Evolutionary conservation across 2,329 filamentous ascomycete genomes (phyloP).

Genomic region (Fusarium virguliforme): DNA sequence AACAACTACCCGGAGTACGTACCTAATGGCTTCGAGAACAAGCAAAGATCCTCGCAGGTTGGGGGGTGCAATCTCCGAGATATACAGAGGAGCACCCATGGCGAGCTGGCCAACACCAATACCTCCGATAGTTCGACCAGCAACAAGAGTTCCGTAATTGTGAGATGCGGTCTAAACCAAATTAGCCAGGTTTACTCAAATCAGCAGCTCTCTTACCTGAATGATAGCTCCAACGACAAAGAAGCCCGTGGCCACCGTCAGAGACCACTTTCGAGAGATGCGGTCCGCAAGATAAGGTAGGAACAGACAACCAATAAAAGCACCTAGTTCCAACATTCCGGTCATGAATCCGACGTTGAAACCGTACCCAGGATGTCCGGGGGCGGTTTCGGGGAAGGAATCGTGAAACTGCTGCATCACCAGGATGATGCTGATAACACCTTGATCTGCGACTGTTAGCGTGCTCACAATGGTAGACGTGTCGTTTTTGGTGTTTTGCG

Average conservation of each 20-base stretch:
- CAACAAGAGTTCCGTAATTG: slow-evolving; percentile 1
- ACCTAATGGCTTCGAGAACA: not conserved
- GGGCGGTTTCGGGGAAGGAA: slow-evolving; percentile 54
- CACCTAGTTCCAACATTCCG: slow-evolving; percentile 61
- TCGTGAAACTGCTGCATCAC: slow-evolving; percentile 63
- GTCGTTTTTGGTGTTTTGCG: not conserved
- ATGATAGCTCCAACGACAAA: slow-evolving; percentile 47
- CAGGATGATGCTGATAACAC: slow-evolving; percentile 60
- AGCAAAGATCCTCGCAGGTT: slow-evolving; percentile 10
- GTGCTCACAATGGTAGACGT: not conserved
- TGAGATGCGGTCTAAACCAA: not conserved
- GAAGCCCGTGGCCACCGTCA: slow-evolving; percentile 57
- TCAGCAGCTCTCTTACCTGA: not conserved
- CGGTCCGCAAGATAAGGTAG: slow-evolving; percentile 59
- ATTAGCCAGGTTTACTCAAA: not conserved
- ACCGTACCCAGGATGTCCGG: slow-evolving; percentile 24
- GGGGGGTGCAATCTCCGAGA: slow-evolving; percentile 4
- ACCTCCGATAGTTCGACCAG: slow-evolving; percentile 8
- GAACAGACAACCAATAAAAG: slow-evolving; percentile 56
- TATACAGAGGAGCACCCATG: not conserved
- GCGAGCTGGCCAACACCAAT: slow-evolving; percentile 5
- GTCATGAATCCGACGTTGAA: slow-evolving; percentile 58
- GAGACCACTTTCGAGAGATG: slow-evolving; percentile 61
- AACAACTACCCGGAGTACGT: rapidly evolving
- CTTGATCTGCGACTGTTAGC: slow-evolving; percentile 49